A percentile compares a stretch with the other conserved stretches of the same genome.
Evolutionary conservation across 2,329 filamentous ascomycete genomes (phyloP).

Genomic region (Microcera coccophila): DNA sequence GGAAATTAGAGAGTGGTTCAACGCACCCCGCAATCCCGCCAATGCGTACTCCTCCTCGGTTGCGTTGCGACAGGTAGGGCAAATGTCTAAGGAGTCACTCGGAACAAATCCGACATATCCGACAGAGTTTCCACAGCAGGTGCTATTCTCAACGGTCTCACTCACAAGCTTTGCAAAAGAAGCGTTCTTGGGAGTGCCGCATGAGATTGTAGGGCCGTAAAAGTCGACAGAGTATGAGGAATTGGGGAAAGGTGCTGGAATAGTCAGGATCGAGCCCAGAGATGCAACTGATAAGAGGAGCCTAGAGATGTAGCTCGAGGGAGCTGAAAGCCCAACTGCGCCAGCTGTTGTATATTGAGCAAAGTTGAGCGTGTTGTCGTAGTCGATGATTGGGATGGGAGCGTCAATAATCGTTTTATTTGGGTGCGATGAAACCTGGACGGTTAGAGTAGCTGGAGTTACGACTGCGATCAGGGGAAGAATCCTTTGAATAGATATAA

Average conservation of each 20-base stretch:
- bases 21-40: background rate
- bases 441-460: background rate
- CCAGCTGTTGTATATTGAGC: background rate
- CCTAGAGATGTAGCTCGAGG: background rate
- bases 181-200: background rate
- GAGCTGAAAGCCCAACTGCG: background rate
- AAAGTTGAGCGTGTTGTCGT: background rate
- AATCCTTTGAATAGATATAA: background rate
- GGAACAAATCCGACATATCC: conserved; percentile 6
- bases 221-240: conserved; percentile 5
- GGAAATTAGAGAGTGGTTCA: too few relatives aligned
- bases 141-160: background rate
- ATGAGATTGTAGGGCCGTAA: conserved; percentile 4
- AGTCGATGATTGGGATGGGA: background rate
- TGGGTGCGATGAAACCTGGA: background rate
- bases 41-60: background rate
- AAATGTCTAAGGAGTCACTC: background rate
- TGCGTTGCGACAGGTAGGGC: background rate
- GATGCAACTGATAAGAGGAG: background rate
- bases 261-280: background rate
- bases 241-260: conserved; percentile 7
- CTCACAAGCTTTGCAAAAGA: background rate
- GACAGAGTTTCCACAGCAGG: rapidly evolving
- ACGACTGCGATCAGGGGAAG: conserved; percentile 5
- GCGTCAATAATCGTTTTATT: background rate